Conservation (phyloP, 805 yeast genomes). For the Wickerhamiella vanderwaltii region DNA sequence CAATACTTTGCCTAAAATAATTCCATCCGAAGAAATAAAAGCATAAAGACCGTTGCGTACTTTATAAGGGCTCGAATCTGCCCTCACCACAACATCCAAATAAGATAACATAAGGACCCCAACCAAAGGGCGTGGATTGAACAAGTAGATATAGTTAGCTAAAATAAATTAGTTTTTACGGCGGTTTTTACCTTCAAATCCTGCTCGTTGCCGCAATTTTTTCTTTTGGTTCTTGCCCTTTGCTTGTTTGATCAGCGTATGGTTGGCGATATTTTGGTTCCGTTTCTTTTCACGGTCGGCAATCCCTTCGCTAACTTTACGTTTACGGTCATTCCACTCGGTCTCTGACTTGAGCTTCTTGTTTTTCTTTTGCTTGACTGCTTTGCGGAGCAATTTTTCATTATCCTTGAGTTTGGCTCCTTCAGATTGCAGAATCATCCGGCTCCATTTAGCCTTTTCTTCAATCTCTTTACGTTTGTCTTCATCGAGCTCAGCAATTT, state of each 20-base stretch:
- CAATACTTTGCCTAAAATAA: conserved; percentile 22
- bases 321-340: conserved; percentile 88
- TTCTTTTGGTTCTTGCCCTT: conserved; percentile 61
- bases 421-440: conserved; percentile 73
- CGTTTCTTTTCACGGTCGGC: conserved; percentile 72
- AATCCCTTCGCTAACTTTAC: conserved; percentile 60
- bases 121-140: no score
- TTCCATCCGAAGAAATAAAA: conserved; percentile 26
- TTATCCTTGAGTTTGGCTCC: conserved; percentile 83
- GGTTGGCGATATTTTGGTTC: conserved; percentile 58
- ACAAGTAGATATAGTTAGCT: neutral
- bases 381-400: conserved; percentile 74
- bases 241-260: conserved; percentile 32
- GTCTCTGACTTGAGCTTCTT: conserved; percentile 73
- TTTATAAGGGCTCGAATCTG: conserved; percentile 10
- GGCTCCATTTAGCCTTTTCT: conserved; percentile 76
- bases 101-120: conserved; percentile 8
- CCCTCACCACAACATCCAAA: conserved; percentile 12
- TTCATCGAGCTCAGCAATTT: conserved; percentile 47
- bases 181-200: conserved; percentile 58
- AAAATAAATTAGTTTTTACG: conserved; percentile 1
- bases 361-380: conserved; percentile 71
- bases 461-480: conserved; percentile 43
- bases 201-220: conserved; percentile 55
- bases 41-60: conserved; percentile 13